Base-by-base conservation (phyloP, 768 basidiomycete genomes). In the Mycena capillaripes region DNA sequence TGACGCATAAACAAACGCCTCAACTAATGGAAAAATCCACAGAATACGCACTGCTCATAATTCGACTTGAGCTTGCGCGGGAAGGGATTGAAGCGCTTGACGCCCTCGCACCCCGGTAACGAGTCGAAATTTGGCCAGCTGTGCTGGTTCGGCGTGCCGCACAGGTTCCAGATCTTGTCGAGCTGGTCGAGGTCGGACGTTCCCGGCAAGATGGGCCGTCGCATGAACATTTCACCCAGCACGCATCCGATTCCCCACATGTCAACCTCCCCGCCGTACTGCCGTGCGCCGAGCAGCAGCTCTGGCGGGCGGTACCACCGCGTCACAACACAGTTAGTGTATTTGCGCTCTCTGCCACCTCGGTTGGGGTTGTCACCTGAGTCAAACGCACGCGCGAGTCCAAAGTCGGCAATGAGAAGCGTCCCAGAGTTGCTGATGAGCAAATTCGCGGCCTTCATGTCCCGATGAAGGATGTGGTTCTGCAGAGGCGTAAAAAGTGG, bases 181-280 rank as follows among this genome's bases (percentile, higher is more conserved):
- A 98, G 82, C 78, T 99, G 98, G 80, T 97, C 95, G n/a, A 96
- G 83, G 76, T 99, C 98, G 12, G 94, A 92, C 23, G 88, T 89
- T 19, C 97, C 97, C 8, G 92, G 91, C 64, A 99, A 87, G 67
- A 99, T 96, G 0, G 97, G 97, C 65, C 89, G 87, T 52, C 93
- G 90, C 67, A 89, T 87, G 81, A 95, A 97, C 96, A 99, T 98
- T 82, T 99, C 98, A 34, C 94, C 97, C n/a, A 99, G 85, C 32
- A 98, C 95, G 81, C 97, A 97, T 91, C 97, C 98, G 63, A 99
- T 92, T 9, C 97, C 96, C 98, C 98, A 99, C 77, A 99, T 92
- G 81, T 99, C 98, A 50, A 99, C 93, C 76, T 96, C 95, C 0
- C 95, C 94, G 11, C 96, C 96, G 76, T 99, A 99, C 71, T 94